Percentiles rank a stretch among this genome's conserved stretches.
Conservation (phyloP, 176 grass and related monocot species). For the Neostapfia colusana region DNA sequence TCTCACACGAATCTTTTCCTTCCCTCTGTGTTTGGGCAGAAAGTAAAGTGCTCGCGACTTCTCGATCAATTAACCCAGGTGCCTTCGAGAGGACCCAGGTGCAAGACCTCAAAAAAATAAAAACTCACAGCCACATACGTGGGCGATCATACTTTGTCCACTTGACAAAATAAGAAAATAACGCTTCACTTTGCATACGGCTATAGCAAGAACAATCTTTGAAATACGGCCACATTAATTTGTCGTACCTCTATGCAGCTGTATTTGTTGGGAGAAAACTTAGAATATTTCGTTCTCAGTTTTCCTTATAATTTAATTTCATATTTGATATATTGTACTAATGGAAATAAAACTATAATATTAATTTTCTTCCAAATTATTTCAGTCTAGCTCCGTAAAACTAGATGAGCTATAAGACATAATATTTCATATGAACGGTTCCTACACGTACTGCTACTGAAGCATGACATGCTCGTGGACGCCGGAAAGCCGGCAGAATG, state of each 20-base stretch:
- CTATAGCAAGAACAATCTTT: no score
- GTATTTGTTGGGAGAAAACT: no score
- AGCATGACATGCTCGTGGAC: no score
- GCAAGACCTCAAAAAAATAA: background rate
- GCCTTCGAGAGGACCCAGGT: background rate
- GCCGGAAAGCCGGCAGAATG: no score
- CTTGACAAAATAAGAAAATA: background rate
- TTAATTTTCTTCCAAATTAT: background rate
- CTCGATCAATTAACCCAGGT: background rate
- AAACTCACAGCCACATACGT: background rate
- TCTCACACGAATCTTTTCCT: constrained; percentile 3
- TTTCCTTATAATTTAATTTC: no score
- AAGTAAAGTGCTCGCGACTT: background rate
- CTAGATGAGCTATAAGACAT: background rate
- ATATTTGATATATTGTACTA: no score
- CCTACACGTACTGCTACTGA: no score
- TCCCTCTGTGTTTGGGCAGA: background rate
- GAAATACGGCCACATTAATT: no score
- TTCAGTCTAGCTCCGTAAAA: background rate
- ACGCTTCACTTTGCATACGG: no score
- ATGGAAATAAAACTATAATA: no score
- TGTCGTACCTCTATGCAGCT: no score
- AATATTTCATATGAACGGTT: background rate
- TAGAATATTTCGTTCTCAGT: no score
- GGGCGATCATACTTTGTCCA: background rate